Conservation (phyloP, 352 stramenopile species). For the Pythium folliculosum region DNA sequence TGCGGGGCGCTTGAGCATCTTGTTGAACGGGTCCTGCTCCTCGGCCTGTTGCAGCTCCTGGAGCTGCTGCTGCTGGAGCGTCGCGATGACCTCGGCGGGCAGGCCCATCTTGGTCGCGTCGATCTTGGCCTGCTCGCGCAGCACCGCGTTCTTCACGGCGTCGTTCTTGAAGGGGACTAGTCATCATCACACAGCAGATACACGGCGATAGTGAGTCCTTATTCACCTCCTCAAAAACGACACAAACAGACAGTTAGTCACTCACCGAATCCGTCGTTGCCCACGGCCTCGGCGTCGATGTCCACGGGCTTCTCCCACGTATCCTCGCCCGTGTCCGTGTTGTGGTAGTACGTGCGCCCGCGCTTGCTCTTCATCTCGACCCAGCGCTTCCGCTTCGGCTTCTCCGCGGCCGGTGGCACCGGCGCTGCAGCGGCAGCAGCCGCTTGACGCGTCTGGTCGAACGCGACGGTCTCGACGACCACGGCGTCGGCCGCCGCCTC, state of each 20-base stretch:
- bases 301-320: slow-evolving; percentile 73
- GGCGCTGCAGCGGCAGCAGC: neutral
- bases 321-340: slow-evolving; percentile 80
- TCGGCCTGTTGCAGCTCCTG: slow-evolving; percentile 18
- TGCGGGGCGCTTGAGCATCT: slow-evolving; percentile 26
- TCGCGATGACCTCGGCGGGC: slow-evolving; percentile 54
- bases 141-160: slow-evolving; percentile 74
- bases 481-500: slow-evolving; percentile 29
- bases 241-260: neutral
- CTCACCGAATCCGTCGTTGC: slow-evolving; percentile 56
- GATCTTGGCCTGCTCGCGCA: slow-evolving; percentile 74
- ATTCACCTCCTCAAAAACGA: neutral
- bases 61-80: slow-evolving; percentile 40
- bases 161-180: slow-evolving; percentile 85
- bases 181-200: neutral
- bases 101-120: slow-evolving; percentile 73
- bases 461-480: slow-evolving; percentile 45
- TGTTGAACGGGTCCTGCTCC: slow-evolving; percentile 31
- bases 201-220: neutral
- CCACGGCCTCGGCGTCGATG: slow-evolving; percentile 57
- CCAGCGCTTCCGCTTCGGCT: slow-evolving; percentile 55
- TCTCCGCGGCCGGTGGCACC: neutral
- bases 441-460: slow-evolving; percentile 8
- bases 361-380: slow-evolving; percentile 61
- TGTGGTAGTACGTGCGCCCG: slow-evolving; percentile 81